Evolutionary conservation across 75 land plant species (phyloP).

Genomic region (Larix kaempferi): DNA sequence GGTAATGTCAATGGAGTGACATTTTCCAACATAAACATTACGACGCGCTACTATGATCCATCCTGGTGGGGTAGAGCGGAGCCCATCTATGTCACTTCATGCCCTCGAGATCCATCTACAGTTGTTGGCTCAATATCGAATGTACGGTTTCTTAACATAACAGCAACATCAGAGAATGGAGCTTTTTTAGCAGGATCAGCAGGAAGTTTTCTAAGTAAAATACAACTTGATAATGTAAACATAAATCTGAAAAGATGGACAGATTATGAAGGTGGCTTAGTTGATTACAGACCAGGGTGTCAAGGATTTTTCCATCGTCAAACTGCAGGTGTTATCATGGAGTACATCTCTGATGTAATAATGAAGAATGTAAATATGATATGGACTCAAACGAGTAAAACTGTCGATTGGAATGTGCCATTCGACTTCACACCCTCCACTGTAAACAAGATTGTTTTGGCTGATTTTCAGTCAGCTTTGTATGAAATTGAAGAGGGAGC

Average conservation of each 20-base stretch:
- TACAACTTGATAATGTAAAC: conserved; percentile 60
- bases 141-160: conserved; percentile 64
- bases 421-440: conserved; percentile 55
- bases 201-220: conserved; percentile 35
- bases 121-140: conserved; percentile 58
- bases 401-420: conserved; percentile 48
- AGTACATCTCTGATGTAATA: conserved; percentile 53
- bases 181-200: conserved; percentile 72
- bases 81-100: conserved; percentile 84
- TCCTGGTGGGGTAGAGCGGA: conserved; percentile 98
- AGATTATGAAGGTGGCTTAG: conserved; percentile 47
- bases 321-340: conserved; percentile 75
- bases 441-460: conserved; percentile 39
- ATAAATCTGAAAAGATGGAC: conserved; percentile 68
- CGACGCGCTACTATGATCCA: conserved; percentile 83
- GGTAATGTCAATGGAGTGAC: conserved; percentile 61
- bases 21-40: conserved; percentile 81
- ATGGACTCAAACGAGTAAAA: conserved; percentile 32
- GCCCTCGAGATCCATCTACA: conserved; percentile 55
- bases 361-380: conserved; percentile 60
- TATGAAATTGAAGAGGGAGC: not conserved
- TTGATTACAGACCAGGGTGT: conserved; percentile 90
- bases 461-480: conserved; percentile 43
- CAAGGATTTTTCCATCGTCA: conserved; percentile 70
- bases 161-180: conserved; percentile 77